Evolutionary conservation across 345 rosid species (phyloP).

Genomic region (Dimocarpus longan): DNA sequence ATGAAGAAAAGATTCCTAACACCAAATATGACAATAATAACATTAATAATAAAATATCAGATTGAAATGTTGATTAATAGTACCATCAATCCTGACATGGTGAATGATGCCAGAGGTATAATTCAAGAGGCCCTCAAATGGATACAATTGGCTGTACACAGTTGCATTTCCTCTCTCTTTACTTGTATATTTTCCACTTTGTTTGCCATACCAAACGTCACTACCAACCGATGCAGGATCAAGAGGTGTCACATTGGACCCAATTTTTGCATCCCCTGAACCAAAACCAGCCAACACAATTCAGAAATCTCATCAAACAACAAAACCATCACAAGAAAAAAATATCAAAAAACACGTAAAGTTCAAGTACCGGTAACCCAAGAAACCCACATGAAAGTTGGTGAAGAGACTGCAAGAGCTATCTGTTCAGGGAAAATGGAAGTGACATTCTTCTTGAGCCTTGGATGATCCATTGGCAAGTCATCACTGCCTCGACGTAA

Average conservation of each 20-base stretch:
- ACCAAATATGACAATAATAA: not conserved
- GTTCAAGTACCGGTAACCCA: slow-evolving; percentile 75
- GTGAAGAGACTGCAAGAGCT: slow-evolving; percentile 66
- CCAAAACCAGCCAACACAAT: slow-evolving; percentile 15
- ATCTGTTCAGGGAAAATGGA: slow-evolving; percentile 69
- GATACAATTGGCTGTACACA: slow-evolving; percentile 78
- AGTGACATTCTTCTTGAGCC: slow-evolving; percentile 60
- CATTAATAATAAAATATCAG: not conserved
- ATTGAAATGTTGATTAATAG: not conserved
- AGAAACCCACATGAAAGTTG: slow-evolving; percentile 86
- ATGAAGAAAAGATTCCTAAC: not conserved
- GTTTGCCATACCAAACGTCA: slow-evolving; percentile 73
- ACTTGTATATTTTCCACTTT: slow-evolving; percentile 46
- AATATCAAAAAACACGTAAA: not conserved
- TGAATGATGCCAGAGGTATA: slow-evolving; percentile 88
- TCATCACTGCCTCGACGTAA: slow-evolving; percentile 82
- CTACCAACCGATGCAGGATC: slow-evolving; percentile 59
- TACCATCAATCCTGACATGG: slow-evolving; percentile 76
- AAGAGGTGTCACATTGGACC: slow-evolving; percentile 56
- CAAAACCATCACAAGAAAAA: not conserved
- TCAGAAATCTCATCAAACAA: slow-evolving; percentile 13
- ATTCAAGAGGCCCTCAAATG: slow-evolving; percentile 75
- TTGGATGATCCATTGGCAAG: slow-evolving; percentile 69
- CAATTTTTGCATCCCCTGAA: slow-evolving; percentile 73
- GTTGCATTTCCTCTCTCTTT: slow-evolving; percentile 50